These are phyloP conservation scores for Coniophora puteana DNA, from an alignment of 1,284 basidiomycete species.

Conservation along the genomic window DNA sequence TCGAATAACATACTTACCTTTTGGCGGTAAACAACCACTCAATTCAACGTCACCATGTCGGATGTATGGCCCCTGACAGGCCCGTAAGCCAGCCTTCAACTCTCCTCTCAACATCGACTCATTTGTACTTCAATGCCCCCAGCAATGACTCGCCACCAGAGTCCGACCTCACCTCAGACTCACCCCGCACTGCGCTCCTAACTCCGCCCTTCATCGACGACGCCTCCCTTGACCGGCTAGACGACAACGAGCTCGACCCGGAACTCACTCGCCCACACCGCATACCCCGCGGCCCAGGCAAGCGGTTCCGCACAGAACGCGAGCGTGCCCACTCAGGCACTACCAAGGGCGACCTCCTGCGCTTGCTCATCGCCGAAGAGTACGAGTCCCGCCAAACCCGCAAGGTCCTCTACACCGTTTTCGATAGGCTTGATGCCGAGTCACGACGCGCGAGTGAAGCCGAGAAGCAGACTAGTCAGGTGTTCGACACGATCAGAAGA, in stretches of 20 bases:
- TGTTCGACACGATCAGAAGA: too few species aligned
- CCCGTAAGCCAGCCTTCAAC: too few species aligned
- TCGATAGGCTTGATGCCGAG: constrained; percentile 51
- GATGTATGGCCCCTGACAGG: neutral
- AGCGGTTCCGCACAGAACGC: constrained; percentile 28
- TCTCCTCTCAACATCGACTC: too few species aligned
- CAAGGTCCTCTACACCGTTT: constrained; percentile 45
- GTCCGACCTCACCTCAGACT: constrained; percentile 24
- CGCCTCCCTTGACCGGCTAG: neutral
- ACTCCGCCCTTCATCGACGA: constrained; percentile 18
- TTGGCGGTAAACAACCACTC: too few species aligned
- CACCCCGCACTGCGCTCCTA: constrained; percentile 24
- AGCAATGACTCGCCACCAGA: constrained; percentile 18
- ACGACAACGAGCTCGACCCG: neutral
- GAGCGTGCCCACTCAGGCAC: constrained; percentile 29
- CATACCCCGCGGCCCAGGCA: constrained; percentile 22
- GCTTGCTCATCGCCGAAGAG: constrained; percentile 50
- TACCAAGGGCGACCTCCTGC: constrained; percentile 42
- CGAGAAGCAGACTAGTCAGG: too few species aligned
- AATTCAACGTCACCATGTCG: neutral
- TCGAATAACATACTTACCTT: too few species aligned
- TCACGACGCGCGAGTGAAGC: constrained; percentile 47
- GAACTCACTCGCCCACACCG: constrained; percentile 3
- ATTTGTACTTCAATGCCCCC: too few species aligned
- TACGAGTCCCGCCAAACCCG: constrained; percentile 51